Base-by-base conservation (phyloP, 805 yeast genomes). In the Metschnikowia orientalis region DNA sequence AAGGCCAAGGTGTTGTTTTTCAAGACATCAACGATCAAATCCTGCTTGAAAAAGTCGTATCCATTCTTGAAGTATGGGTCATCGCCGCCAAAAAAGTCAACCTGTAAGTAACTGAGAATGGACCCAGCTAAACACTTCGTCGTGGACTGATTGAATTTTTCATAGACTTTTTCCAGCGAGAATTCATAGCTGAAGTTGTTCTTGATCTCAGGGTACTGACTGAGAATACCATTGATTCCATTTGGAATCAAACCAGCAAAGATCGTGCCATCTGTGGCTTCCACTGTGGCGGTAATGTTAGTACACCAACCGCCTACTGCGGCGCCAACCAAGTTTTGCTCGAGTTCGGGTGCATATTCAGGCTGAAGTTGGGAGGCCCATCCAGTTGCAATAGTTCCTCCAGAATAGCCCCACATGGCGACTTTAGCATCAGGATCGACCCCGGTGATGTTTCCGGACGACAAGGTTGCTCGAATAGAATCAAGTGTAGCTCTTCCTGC, bases 311-410 rank as follows among this genome's bases (percentile, higher is more conserved):
- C 68, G 8, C 68, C 68, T 15, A 61, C 18, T 1, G 62, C 61
- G 11, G 49, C 61, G 14, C 68, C 69, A 41, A 50, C 32, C 35
- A 51, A 8, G 42, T 34, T 31, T 19, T 37, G 20, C 10, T 40
- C 17, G 22, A 48, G 42, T 10, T 63, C 68, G 2, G 61, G 59
- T 4, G 68, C 67, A 35, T 63, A 63, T 1, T 39, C 29, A 8
- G 66, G 66, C 37, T 58, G 65, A 17, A 59, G 41, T 6, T 57
- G 50, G 3, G 61, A 56, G 9, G 66, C 67, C 69, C 69, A 63
- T 5, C 60, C 54, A 11, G 59, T 32, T 9, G 69, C 63, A 18
- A 61, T 37, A 1, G 63, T 48, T 7, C 67, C 69, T n/a, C 69
- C 69, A 4, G 64, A 57, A 32, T 56, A 63, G 0, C 69, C 69